Percentiles rank a stretch among this genome's conserved stretches.
These are phyloP conservation scores for Lojkania enalia DNA, from an alignment of 2,329 filamentous ascomycete genomes.

Conservation along the genomic window DNA sequence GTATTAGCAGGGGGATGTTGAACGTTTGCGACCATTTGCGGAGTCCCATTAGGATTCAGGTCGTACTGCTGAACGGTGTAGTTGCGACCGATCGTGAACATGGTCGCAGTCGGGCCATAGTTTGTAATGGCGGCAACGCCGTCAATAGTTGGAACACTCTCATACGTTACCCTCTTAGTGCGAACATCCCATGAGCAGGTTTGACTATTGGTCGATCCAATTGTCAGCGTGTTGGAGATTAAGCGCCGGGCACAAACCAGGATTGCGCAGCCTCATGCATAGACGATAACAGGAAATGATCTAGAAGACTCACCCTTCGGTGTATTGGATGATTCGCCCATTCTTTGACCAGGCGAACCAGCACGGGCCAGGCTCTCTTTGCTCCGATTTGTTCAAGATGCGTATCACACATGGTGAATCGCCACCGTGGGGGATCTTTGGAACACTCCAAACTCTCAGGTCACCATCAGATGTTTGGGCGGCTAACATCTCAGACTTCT, in stretches of 20 bases:
- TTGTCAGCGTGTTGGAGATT: conserved; percentile 26
- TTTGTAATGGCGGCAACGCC: conserved; percentile 80
- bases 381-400: conserved; percentile 79
- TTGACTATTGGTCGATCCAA: conserved; percentile 57
- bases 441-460: conserved; percentile 92
- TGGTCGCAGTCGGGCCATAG: conserved; percentile 84
- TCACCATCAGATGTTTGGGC: conserved; percentile 92
- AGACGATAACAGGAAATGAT: conserved; percentile 9
- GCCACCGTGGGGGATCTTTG: conserved; percentile 71
- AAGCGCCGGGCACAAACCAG: conserved; percentile 21
- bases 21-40: conserved; percentile 80
- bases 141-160: conserved; percentile 82
- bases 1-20: conserved; percentile 81
- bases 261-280: conserved; percentile 11
- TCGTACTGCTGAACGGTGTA: conserved; percentile 95
- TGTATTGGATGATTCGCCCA: conserved; percentile 89
- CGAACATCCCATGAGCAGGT: conserved; percentile 95
- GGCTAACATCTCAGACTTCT: conserved; percentile 97
- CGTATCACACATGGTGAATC: conserved; percentile 87
- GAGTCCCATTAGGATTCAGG: conserved; percentile 70
- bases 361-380: conserved; percentile 73
- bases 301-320: conserved; percentile 72
- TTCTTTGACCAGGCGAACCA: conserved; percentile 99
- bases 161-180: conserved; percentile 94
- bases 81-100: conserved; percentile 88